A percentile compares a stretch with the other conserved stretches of the same genome.
These are phyloP conservation scores for Ilyonectria destructans DNA, from an alignment of 2,329 filamentous ascomycete species.

Conservation along the genomic window DNA sequence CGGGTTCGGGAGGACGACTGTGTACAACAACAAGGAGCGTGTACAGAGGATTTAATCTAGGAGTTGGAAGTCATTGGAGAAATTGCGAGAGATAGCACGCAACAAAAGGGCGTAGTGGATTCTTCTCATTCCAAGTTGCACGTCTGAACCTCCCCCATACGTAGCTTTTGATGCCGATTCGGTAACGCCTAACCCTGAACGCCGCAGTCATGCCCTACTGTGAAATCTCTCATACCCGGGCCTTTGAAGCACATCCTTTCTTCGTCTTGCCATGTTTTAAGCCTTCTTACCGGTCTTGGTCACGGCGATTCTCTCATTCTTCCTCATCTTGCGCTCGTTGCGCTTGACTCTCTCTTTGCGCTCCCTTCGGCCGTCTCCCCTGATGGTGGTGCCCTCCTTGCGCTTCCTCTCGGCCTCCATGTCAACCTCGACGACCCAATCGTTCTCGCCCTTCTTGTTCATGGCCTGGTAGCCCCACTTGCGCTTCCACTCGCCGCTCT, in stretches of 20 bases:
- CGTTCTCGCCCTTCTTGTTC: constrained; percentile 86
- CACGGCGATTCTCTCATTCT: constrained; percentile 69
- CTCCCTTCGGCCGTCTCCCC: constrained; percentile 75
- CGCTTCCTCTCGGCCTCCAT: constrained; percentile 77
- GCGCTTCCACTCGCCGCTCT: constrained; percentile 88
- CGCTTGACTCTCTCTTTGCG: constrained; percentile 79
- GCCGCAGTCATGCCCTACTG: constrained; percentile 47
- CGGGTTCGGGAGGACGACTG: constrained; percentile 26
- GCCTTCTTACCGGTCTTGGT: constrained; percentile 43
- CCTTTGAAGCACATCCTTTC: constrained; percentile 19
- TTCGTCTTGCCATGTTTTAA: constrained; percentile 22
- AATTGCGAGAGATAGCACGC: constrained; percentile 36
- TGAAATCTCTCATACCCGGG: constrained; percentile 28
- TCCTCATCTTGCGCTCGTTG: constrained; percentile 80
- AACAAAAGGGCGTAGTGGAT: constrained; percentile 38
- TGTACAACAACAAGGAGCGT: constrained; percentile 45
- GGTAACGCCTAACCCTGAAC: constrained; percentile 52
- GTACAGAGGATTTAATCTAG: constrained; percentile 40
- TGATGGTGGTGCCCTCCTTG: constrained; percentile 75
- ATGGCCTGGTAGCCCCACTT: constrained; percentile 96
- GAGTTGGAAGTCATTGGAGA: constrained; percentile 39
- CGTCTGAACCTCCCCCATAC: constrained; percentile 37
- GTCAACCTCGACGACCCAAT: constrained; percentile 96
- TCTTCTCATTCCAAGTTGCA: constrained; percentile 42
- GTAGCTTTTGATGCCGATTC: constrained; percentile 46